phyloP scores from a whole-genome alignment of 1,284 basidiomycete species.

The Ganoderma lucidum region DNA sequence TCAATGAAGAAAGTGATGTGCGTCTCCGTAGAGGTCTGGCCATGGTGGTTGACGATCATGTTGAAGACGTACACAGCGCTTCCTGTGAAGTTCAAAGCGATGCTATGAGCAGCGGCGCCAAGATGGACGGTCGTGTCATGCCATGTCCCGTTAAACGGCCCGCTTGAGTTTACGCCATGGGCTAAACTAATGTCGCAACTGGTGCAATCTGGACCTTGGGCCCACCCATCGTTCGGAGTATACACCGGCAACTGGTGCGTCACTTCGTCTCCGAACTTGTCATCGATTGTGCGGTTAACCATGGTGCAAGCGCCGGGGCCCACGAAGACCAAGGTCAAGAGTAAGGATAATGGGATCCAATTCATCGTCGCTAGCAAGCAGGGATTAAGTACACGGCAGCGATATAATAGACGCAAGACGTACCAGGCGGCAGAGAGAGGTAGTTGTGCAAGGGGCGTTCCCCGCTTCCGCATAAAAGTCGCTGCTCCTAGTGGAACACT shows the following conservation, averaged over 20 bases:
- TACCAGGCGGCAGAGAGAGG: neutral
- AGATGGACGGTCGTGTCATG: slow-evolving; percentile 17
- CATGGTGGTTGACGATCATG: slow-evolving; percentile 17
- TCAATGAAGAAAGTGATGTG: slow-evolving; percentile 26
- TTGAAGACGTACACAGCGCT: slow-evolving; percentile 25
- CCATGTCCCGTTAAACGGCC: slow-evolving; percentile 16
- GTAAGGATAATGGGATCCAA: neutral
- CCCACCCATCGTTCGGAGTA: neutral
- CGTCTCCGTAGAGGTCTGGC: slow-evolving; percentile 12
- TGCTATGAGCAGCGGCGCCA: neutral
- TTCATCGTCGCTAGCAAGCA: neutral
- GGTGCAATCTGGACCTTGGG: slow-evolving; percentile 4
- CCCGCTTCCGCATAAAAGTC: neutral
- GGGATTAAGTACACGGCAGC: neutral
- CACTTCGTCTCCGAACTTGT: slow-evolving; percentile 9
- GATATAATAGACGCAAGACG: neutral
- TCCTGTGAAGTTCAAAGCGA: slow-evolving; percentile 13
- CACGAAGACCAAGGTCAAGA: neutral
- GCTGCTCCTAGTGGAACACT: neutral
- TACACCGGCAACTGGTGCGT: neutral
- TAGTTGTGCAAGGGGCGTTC: neutral
- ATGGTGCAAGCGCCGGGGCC: neutral
- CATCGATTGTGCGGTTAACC: slow-evolving; percentile 23
- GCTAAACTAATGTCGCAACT: slow-evolving; percentile 1
- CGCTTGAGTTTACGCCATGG: neutral